Evolutionary conservation across 2,329 filamentous ascomycete genomes (phyloP).

Genomic region (Fusarium austroafricanum): DNA sequence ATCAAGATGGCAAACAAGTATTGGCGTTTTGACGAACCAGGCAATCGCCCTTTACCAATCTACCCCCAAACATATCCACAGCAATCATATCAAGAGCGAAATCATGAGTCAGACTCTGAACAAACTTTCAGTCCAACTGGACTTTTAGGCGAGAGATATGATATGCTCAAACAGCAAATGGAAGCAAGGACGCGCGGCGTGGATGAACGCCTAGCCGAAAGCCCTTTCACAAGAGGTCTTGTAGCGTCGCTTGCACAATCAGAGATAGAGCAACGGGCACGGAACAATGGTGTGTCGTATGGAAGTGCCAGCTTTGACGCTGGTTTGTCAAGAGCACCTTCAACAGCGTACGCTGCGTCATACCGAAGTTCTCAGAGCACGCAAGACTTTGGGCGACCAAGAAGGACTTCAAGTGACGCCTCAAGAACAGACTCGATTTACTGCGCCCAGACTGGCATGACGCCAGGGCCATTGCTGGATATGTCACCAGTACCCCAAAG

Average conservation of each 20-base stretch:
- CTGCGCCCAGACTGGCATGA: neutral
- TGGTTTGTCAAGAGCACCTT: neutral
- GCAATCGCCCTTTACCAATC: rapidly evolving
- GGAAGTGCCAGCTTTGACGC: rapidly evolving
- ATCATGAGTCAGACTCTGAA: neutral
- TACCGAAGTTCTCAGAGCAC: neutral
- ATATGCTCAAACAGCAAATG: neutral
- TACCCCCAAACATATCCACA: neutral
- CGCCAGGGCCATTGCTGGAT: neutral
- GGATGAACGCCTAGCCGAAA: neutral
- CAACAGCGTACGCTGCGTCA: neutral
- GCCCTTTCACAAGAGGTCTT: neutral
- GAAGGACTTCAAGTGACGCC: neutral
- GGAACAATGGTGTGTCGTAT: neutral
- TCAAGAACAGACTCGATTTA: conserved; percentile 10
- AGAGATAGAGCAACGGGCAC: rapidly evolving
- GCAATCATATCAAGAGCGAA: rapidly evolving
- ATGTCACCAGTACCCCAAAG: neutral
- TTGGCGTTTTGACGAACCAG: rapidly evolving
- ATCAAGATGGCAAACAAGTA: neutral
- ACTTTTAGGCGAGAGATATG: conserved; percentile 2
- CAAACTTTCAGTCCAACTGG: conserved; percentile 4
- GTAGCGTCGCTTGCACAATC: neutral
- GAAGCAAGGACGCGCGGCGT: neutral
- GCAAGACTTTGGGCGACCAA: neutral